Percentiles rank a stretch among this genome's conserved stretches.
Conservation (phyloP, 495 filamentous ascomycete species). For the Neurospora sp. region DNA sequence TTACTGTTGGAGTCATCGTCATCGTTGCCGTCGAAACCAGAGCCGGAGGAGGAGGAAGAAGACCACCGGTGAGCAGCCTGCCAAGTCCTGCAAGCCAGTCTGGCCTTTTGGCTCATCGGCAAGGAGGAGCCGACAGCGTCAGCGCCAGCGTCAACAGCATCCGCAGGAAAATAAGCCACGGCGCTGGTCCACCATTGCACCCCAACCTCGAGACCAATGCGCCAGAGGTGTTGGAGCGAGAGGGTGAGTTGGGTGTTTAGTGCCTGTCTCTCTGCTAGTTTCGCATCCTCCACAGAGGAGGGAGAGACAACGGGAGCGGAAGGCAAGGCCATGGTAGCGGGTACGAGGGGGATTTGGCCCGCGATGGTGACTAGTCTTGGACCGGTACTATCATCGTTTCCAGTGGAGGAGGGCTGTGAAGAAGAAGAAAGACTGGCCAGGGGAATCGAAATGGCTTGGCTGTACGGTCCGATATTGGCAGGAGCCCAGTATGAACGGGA, state of each 20-base stretch:
- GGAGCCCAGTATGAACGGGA: constrained; percentile 94
- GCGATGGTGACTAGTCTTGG: constrained; percentile 44
- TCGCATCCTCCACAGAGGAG: too few species aligned
- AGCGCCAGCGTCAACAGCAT: not conserved
- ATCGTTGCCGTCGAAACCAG: too few species aligned
- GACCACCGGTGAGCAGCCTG: constrained; percentile 21
- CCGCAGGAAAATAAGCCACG: constrained; percentile 55
- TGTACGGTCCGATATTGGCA: constrained; percentile 96
- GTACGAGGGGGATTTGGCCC: constrained; percentile 85
- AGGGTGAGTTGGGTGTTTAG: constrained; percentile 33
- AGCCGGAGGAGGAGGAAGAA: too few species aligned
- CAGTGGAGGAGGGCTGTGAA: not conserved
- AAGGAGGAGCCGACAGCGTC: not conserved
- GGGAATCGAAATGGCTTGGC: constrained; percentile 68
- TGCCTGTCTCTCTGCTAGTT: constrained; percentile 4
- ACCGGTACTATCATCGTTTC: not conserved
- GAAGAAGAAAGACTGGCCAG: constrained; percentile 11
- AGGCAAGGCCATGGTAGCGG: constrained; percentile 62
- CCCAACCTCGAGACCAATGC: constrained; percentile 63
- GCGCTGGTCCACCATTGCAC: constrained; percentile 65
- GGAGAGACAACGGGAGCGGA: not conserved
- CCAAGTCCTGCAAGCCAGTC: constrained; percentile 25
- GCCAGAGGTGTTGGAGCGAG: constrained; percentile 80
- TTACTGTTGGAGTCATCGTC: not conserved
- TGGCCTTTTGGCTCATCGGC: constrained; percentile 5